These are phyloP conservation scores for Schrenkiella parvula DNA, from an alignment of 345 rosid species.

Conservation along the genomic window DNA sequence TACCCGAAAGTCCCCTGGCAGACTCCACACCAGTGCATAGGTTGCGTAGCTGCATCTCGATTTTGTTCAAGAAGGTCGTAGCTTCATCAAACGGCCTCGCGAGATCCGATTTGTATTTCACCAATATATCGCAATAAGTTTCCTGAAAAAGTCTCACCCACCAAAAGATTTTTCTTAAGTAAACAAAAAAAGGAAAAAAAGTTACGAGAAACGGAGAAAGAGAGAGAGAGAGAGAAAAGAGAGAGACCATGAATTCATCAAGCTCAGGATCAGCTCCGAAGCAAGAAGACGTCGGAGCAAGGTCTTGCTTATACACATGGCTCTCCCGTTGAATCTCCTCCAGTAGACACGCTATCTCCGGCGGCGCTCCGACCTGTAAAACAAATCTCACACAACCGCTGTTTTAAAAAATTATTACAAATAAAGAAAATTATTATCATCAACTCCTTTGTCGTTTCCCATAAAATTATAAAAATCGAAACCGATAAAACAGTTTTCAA, in stretches of 20 bases:
- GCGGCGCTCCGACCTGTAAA: constrained; percentile 82
- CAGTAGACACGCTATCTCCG: constrained; percentile 60
- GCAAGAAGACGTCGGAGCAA: constrained; percentile 39
- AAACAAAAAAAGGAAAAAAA: neutral
- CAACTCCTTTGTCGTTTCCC: constrained; percentile 4
- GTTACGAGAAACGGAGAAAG: neutral
- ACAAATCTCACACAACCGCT: neutral
- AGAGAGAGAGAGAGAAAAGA: constrained; percentile 13
- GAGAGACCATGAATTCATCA: constrained; percentile 87
- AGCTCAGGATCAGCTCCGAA: constrained; percentile 91
- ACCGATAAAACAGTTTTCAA: neutral
- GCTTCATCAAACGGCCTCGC: constrained; percentile 94
- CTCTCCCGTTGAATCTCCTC: constrained; percentile 65
- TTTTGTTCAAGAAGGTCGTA: constrained; percentile 67
- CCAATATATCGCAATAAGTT: constrained; percentile 72
- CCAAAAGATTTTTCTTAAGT: neutral
- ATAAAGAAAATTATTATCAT: neutral
- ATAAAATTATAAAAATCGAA: constrained; percentile 27
- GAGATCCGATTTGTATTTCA: constrained; percentile 84
- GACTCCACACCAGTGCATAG: constrained; percentile 62
- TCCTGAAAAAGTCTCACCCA: constrained; percentile 42
- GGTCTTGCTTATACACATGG: constrained; percentile 41
- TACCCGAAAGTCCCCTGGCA: constrained; percentile 46
- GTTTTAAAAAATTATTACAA: neutral
- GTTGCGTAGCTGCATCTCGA: constrained; percentile 84